Evolutionary conservation across 1,139 yeast genomes (phyloP), one percentile per base, ranked within the genome.

Genomic region (Suhomyces bolitotheri): DNA sequence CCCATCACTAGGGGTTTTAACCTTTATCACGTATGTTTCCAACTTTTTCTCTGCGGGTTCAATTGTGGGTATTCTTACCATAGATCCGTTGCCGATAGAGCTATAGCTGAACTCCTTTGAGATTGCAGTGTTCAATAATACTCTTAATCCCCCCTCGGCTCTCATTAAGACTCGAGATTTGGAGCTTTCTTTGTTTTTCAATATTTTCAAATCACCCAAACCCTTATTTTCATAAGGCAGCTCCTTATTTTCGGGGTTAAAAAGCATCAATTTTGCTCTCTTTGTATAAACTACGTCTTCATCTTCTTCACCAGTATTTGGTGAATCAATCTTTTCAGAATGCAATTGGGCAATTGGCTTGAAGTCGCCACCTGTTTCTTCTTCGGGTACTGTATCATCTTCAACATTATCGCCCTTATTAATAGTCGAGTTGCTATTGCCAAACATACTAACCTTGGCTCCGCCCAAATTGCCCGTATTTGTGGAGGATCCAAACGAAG

Each of bases 111-210:
- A 60, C 42, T 71, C 71, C 52, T 73, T 67, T 38, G 71, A 63
- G 7, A 85, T 62, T 14, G 66, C 58, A 14, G 80, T 66, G 57
- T 92, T 92, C 42, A 92, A 65, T 27, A 92, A 59, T n/a, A 89
- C 80, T 47, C 94, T 73, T 30, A 85, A 84, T 27, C 90, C 80
- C 25, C 96, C 96, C 40, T 90, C 97, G 0, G 96, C 87, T 51
- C 97, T 79, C 16, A 92, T 73, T 27, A 92, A 64, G 10, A 87
- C 64, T 54, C 98, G 78, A 2, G 81, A 59, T 56, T 87, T 87
- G 2, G 68, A 61, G 4, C 79, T 75, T 2, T 66, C 71, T 33
- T 71, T 72, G 50, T 82, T 73, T 40, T 74, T 78, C 42, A 90
- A 66, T 9, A 92, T 68, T 51, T 87, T 84, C 47, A 90, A 66